Evolutionary conservation across 345 rosid species (phyloP).

Genomic region (Dovyalis caffra): DNA sequence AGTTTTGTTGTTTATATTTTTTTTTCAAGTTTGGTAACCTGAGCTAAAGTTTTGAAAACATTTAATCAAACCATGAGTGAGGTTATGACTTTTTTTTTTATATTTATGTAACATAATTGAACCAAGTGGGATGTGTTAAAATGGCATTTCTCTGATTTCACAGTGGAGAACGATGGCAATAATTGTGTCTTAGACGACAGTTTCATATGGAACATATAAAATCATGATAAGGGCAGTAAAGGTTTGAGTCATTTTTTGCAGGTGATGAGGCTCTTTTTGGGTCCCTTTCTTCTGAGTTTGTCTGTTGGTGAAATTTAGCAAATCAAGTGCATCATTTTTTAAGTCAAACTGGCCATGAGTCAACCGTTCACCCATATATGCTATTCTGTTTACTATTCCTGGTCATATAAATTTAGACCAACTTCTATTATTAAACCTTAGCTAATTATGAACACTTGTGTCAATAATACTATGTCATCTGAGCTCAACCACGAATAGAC

Average conservation of each 20-base stretch:
- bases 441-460: not conserved
- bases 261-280: conserved; percentile 4
- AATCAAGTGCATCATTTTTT: conserved; percentile 11
- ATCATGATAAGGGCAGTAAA: not conserved
- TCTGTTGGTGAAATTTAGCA: conserved; percentile 26
- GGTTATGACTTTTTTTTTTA: too few species aligned
- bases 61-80: too few species aligned
- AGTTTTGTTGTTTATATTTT: too few species aligned
- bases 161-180: not conserved
- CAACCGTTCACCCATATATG: not conserved
- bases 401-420: too few species aligned
- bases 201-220: not conserved
- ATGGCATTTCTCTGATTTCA: not conserved
- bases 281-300: conserved; percentile 20
- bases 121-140: too few species aligned
- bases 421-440: too few species aligned
- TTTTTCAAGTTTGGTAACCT: too few species aligned
- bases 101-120: too few species aligned
- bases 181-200: conserved; percentile 8
- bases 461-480: not conserved
- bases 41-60: too few species aligned
- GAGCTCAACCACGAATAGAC: not conserved
- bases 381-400: too few species aligned
- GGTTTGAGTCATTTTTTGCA: conserved; percentile 6
- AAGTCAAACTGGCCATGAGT: not conserved